Base-by-base conservation (phyloP, 495 filamentous ascomycete genomes). In the Neurospora sp. region DNA sequence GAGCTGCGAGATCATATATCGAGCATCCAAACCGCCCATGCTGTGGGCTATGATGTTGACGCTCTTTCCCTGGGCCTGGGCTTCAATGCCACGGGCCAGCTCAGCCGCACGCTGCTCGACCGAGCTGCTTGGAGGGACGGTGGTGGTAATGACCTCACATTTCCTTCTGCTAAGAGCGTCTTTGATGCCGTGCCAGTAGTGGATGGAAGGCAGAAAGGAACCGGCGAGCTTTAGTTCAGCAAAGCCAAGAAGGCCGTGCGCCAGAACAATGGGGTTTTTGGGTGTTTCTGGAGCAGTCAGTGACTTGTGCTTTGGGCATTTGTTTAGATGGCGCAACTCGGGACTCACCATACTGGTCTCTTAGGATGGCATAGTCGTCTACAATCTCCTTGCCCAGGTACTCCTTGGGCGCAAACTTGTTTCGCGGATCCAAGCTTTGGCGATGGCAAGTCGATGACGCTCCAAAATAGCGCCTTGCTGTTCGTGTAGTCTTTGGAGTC, bases 241-340 rank as follows among this genome's bases (percentile, higher is more conserved):
- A 80, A 99, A 99, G 42, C 95, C 95, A 44, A 99, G 83, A 39
- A 99, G 86, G 48, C 95, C 95, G 83, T 99, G 95, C 9, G 94
- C 93, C 8, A 97, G 89, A 48, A 96, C 89, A 42, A 96, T 87
- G 12, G 91, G 91, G 76, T 94, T 76, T 78, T 90, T 90, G 16
- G 91, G 89, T 3, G 86, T 83, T 75, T 83, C 88, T 91, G 39
- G 39, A 2, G 70, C 31, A 37, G 70, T 22, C 12, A 48, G 41
- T 70, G 69, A 71, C 35, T 18, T 44, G 69, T 42, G 74, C 39
- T 44, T 71, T 70, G 35, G 27, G 41, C 27, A n/a, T 11, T n/a
- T 68, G 39, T 35, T 14, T 11, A 37, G 20, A 44, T 39, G 38
- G 71, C 18, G 59, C 5, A 53, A 69, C 70, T 31, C 39, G 71